Base-by-base conservation (phyloP, 768 basidiomycete species). In the Rossbeevera mucosa region DNA sequence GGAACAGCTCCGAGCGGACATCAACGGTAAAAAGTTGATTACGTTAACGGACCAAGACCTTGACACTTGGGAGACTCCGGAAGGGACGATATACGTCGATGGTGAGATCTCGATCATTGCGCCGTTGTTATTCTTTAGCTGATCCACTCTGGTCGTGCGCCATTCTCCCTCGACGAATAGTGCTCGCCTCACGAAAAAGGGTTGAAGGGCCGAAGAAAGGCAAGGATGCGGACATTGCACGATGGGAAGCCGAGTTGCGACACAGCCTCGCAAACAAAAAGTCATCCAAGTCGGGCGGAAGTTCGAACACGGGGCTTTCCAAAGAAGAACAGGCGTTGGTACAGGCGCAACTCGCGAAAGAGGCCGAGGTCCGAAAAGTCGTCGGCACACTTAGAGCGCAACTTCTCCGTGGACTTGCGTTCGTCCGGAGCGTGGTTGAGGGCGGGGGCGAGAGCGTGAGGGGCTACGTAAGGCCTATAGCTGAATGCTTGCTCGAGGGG, bases 201-300 rank as follows among this genome's bases (percentile, higher is more conserved):
- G 76, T 74, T 1, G 75, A 78, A 4, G 73, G 62, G 44, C 70
- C 70, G 4, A 77, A 71, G 57, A 95, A 94, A 65, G 89, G 91
- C 13, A 97, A 96, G 60, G 88, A 85, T 52, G 82, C 88, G 5
- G 91, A 91, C 30, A 88, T 95, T 13, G 87, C 91, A 16, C 86
- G 91, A 62, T 99, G 95, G 95, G 96, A 99, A 55, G 87, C 85
- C 24, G 94, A 99, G 54, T 74, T 95, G n/a, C 82, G 94, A 9
- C 85, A 89, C 59, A 82, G 86, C 0, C 74, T 97, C 1, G 89
- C 90, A 6, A 80, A 72, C 50, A 97, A 97, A 74, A 91, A 90
- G 47, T 14, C 18, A 2, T 29, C 40, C 50, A 63, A 66, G 78
- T 12, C 31, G 0, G 46, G 41, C 6, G 26, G 81, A 9, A 69